Conservation (phyloP, 2,329 filamentous ascomycete species). For the Colletotrichum sp. region DNA sequence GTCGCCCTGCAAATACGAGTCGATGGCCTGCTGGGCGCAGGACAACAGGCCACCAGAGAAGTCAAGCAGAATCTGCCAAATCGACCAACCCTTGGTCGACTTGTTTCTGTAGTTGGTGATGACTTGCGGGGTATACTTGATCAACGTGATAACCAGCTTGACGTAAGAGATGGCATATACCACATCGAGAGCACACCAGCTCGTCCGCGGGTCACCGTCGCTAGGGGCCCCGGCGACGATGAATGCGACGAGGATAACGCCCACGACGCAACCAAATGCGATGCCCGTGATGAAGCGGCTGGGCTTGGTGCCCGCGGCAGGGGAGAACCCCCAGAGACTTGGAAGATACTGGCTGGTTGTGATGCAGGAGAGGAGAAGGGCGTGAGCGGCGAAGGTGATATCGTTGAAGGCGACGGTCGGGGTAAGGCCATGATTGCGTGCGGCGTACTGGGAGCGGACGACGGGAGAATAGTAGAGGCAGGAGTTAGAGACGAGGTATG, state of each 20-base stretch:
- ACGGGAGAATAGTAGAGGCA: constrained; percentile 80
- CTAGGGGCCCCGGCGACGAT: constrained; percentile 45
- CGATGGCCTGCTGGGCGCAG: constrained; percentile 80
- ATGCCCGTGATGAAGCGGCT: constrained; percentile 71
- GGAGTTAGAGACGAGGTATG: constrained; percentile 77
- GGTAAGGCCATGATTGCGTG: constrained; percentile 74
- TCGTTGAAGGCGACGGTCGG: constrained; percentile 92
- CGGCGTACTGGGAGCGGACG: constrained; percentile 83
- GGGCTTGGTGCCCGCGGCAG: constrained; percentile 58
- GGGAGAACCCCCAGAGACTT: constrained; percentile 79
- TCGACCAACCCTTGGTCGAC: constrained; percentile 89
- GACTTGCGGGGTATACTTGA: constrained; percentile 93
- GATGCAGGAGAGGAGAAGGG: constrained; percentile 72
- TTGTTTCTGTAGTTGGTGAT: constrained; percentile 82
- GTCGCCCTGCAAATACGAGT: constrained; percentile 82
- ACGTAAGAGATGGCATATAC: constrained; percentile 80
- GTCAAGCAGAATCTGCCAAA: constrained; percentile 83
- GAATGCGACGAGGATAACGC: constrained; percentile 56
- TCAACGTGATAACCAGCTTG: constrained; percentile 85
- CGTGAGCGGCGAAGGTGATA: constrained; percentile 85
- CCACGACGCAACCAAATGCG: constrained; percentile 70
- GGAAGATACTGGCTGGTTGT: constrained; percentile 81
- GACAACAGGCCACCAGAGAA: constrained; percentile 82
- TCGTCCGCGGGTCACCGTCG: constrained; percentile 41
- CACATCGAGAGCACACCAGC: constrained; percentile 69